These are phyloP conservation scores for Coix lacrymajobi DNA, from an alignment of 176 grass and related monocot genomes.

Conservation along the genomic window DNA sequence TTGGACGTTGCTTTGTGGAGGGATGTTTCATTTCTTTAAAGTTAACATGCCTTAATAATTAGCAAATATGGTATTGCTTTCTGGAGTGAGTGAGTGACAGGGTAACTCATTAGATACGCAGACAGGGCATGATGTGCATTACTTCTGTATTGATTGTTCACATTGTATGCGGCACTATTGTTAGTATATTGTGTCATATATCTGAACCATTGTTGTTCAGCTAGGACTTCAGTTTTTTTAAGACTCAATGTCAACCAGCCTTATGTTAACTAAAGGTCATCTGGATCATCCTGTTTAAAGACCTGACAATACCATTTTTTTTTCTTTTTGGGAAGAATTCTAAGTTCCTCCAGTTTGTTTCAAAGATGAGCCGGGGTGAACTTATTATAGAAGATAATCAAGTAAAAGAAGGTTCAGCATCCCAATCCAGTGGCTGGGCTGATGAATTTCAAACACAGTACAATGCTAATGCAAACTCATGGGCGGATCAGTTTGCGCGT, in stretches of 20 bases:
- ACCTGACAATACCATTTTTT: constrained; percentile 30
- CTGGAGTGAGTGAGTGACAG: constrained; percentile 18
- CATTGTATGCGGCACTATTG: background rate
- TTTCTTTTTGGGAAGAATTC: constrained; percentile 64
- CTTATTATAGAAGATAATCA: constrained; percentile 98
- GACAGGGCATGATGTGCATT: background rate
- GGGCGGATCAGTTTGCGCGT: constrained; percentile 85
- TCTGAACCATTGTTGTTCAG: background rate
- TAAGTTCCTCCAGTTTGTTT: constrained; percentile 97
- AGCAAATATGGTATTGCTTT: constrained; percentile 22
- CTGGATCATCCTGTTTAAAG: constrained; percentile 27
- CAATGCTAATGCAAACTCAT: constrained; percentile 71
- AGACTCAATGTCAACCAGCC: background rate
- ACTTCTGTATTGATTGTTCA: constrained; percentile 3
- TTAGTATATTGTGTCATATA: constrained; percentile 21
- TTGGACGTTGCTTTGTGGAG: background rate
- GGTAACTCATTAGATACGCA: constrained; percentile 1
- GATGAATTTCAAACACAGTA: constrained; percentile 90
- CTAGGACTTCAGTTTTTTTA: background rate
- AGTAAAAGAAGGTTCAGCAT: constrained; percentile 82
- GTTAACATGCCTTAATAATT: background rate
- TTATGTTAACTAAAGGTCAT: constrained; percentile 5
- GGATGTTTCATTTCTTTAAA: background rate
- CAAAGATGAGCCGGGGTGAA: constrained; percentile 98
- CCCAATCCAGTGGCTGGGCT: constrained; percentile 75